phyloP scores from a whole-genome alignment of 805 yeast genomes.

The Saccharomycopsis olivae region DNA sequence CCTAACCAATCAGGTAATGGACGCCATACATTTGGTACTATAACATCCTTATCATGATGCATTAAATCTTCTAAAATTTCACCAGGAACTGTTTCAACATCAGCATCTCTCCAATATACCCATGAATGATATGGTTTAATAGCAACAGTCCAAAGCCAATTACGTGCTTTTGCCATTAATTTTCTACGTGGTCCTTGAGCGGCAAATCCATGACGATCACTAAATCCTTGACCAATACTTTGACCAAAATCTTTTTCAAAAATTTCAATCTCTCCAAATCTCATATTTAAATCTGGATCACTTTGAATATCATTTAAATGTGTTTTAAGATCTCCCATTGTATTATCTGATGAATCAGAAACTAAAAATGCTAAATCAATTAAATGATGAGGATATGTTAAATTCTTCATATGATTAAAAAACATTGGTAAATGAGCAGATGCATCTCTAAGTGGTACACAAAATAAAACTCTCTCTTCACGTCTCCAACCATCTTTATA shows the following conservation, averaged over 20 bases:
- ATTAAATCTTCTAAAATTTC: constrained; percentile 84
- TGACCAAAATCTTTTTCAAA: constrained; percentile 92
- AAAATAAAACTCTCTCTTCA: constrained; percentile 36
- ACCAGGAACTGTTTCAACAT: constrained; percentile 83
- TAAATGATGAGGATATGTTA: constrained; percentile 72
- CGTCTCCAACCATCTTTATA: constrained; percentile 8
- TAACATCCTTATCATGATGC: constrained; percentile 85
- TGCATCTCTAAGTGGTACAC: constrained; percentile 75
- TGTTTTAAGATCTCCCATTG: constrained; percentile 40
- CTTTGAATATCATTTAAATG: constrained; percentile 55
- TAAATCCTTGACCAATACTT: constrained; percentile 82
- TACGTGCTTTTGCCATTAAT: constrained; percentile 91
- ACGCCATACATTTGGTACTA: constrained; percentile 92
- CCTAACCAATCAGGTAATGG: constrained; percentile 83
- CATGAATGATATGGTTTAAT: constrained; percentile 86
- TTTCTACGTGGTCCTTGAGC: constrained; percentile 95
- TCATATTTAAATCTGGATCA: constrained; percentile 46
- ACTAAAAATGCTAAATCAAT: constrained; percentile 76
- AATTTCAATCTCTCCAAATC: constrained; percentile 79
- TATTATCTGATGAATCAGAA: constrained; percentile 64
- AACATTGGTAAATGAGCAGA: constrained; percentile 68
- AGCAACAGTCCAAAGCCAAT: constrained; percentile 85
- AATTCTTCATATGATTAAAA: constrained; percentile 76
- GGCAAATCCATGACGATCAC: constrained; percentile 89
- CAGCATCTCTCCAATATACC: constrained; percentile 98